phyloP scores from a whole-genome alignment of 257 asterid genomes.

The Verbascum thapsus region DNA sequence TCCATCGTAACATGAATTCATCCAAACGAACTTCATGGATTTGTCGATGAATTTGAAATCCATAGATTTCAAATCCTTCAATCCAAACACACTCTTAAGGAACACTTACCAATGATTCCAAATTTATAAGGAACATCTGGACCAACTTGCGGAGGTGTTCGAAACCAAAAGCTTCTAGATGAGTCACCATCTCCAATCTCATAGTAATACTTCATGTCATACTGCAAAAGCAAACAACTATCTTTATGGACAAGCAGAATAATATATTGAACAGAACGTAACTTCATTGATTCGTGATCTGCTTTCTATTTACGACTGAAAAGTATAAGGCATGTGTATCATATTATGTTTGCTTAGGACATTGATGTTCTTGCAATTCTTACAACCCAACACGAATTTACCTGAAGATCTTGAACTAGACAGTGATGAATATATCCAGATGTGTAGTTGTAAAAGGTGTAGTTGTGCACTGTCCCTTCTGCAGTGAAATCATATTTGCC shows the following conservation, averaged over 20 bases:
- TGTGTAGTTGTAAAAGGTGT: conserved; percentile 71
- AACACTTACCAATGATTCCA: conserved; percentile 85
- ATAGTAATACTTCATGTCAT: conserved; percentile 74
- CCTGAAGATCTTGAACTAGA: conserved; percentile 82
- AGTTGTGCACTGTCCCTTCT: conserved; percentile 66
- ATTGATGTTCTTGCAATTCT: not conserved
- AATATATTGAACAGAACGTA: not conserved
- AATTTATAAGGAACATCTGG: conserved; percentile 89
- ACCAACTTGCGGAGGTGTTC: conserved; percentile 75
- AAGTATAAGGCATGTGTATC: not conserved
- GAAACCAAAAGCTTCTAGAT: conserved; percentile 85
- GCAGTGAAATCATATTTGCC: conserved; percentile 63
- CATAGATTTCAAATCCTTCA: no score
- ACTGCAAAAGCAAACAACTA: conserved; percentile 47
- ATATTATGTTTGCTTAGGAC: conserved; percentile 9
- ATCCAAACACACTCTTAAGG: no score
- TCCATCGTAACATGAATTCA: no score
- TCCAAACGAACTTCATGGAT: no score
- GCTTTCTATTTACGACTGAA: conserved; percentile 4
- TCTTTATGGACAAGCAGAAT: conserved; percentile 14
- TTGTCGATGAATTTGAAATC: no score
- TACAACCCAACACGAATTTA: conserved; percentile 29
- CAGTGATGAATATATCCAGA: conserved; percentile 94
- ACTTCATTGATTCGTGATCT: not conserved
- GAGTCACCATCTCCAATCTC: conserved; percentile 80